These are phyloP conservation scores for Fraxinus velutina DNA, from an alignment of 305 asterid species.

Conservation along the genomic window DNA sequence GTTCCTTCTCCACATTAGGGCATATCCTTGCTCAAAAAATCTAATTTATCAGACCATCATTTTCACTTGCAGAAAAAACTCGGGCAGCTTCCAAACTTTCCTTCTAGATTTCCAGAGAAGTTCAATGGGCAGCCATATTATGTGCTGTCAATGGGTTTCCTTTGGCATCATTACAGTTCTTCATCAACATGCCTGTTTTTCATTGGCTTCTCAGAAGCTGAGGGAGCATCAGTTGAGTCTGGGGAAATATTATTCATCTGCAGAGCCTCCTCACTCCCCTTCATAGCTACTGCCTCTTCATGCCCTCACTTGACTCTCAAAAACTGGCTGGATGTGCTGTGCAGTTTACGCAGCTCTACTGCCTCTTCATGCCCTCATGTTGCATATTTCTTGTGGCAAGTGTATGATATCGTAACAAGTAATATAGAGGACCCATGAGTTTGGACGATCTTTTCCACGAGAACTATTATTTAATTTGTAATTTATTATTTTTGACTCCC, in stretches of 20 bases:
- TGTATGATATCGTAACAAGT: not conserved
- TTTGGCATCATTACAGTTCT: slow-evolving; percentile 6
- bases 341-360: slow-evolving; percentile 23
- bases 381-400: not conserved
- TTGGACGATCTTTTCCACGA: not conserved
- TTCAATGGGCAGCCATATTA: slow-evolving; percentile 21
- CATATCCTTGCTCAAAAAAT: not conserved
- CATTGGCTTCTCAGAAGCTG: not conserved
- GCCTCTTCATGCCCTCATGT: no score
- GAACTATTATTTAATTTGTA: no score
- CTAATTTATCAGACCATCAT: not conserved
- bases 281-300: not conserved
- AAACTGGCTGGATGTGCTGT: slow-evolving; percentile 4
- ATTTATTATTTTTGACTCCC: no score
- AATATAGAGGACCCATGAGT: not conserved
- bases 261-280: slow-evolving; percentile 15
- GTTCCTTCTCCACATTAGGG: not conserved
- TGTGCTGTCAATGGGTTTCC: slow-evolving; percentile 22
- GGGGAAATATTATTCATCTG: slow-evolving; percentile 16
- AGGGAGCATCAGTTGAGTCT: not conserved
- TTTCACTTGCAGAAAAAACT: not conserved
- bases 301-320: slow-evolving; percentile 29
- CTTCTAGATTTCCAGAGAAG: slow-evolving; percentile 26
- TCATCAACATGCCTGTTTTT: not conserved
- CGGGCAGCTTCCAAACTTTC: slow-evolving; percentile 6